Evolutionary conservation across 2,329 filamentous ascomycete species (phyloP).

Genomic region (Stagonosporopsis vannaccii): DNA sequence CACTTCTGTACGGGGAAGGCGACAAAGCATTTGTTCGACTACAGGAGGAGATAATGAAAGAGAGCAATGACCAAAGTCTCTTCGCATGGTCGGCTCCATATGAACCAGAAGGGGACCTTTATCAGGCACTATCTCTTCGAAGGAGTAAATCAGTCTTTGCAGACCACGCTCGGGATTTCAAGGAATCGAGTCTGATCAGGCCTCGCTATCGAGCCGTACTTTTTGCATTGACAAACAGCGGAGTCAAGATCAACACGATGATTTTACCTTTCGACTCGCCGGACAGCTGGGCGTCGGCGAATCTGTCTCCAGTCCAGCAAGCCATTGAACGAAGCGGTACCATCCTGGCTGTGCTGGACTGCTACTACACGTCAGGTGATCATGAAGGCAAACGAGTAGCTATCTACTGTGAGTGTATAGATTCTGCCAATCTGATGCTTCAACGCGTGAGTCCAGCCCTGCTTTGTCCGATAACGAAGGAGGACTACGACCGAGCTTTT

Average conservation of each 20-base stretch:
- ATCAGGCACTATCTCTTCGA: no score
- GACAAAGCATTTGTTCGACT: not conserved
- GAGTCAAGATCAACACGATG: no score
- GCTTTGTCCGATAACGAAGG: not conserved
- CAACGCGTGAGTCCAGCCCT: not conserved
- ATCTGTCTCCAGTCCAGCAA: no score
- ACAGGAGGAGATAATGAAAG: not conserved
- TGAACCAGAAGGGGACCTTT: no score
- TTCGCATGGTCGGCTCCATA: not conserved
- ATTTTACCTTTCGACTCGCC: no score
- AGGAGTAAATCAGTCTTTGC: not conserved
- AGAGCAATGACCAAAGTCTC: not conserved
- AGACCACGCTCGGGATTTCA: not conserved
- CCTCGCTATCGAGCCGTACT: not conserved
- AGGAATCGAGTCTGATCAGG: not conserved
- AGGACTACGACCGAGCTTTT: not conserved
- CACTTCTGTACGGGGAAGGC: not conserved
- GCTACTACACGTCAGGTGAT: no score
- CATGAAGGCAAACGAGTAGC: no score
- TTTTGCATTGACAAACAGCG: not conserved
- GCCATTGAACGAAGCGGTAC: no score
- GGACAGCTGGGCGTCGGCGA: no score
- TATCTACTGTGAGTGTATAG: not conserved
- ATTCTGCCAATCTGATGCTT: not conserved
- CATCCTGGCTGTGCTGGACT: no score